A percentile compares a stretch with the other conserved stretches of the same genome.
Conservation (phyloP, 208 protist genomes). For the Acanthamoeba quina region DNA sequence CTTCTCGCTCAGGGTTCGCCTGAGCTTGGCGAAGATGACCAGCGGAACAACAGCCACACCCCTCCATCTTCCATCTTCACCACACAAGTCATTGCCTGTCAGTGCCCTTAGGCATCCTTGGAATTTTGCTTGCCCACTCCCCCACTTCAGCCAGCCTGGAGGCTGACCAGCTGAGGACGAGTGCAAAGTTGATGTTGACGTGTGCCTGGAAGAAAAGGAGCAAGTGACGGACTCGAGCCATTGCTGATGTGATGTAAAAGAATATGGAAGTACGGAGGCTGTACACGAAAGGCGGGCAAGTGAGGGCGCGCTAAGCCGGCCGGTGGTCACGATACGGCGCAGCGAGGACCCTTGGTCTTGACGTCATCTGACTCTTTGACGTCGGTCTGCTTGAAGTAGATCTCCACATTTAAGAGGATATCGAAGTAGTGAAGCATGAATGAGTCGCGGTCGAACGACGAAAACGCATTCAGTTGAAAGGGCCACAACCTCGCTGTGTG, state of each 20-base stretch:
- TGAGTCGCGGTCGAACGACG: conserved; percentile 26
- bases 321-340: background rate
- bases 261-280: too few species aligned
- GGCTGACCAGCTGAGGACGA: too few species aligned
- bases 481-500: background rate
- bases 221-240: too few species aligned
- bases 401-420: conserved; percentile 8
- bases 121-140: too few species aligned
- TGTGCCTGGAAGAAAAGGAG: too few species aligned
- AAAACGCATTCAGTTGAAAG: conserved; percentile 68
- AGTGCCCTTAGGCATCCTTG: too few species aligned
- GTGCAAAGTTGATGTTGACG: too few species aligned
- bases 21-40: background rate
- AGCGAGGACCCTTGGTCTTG: background rate
- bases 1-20: background rate
- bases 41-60: background rate
- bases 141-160: too few species aligned
- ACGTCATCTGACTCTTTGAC: background rate
- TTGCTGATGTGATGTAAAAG: too few species aligned
- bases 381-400: background rate
- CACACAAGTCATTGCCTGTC: too few species aligned
- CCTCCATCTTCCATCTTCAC: background rate
- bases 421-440: conserved; percentile 74
- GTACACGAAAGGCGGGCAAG: background rate
- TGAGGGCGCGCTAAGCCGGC: background rate